phyloP scores from a whole-genome alignment of 1,284 basidiomycete species.

The Athelia psychrophila region DNA sequence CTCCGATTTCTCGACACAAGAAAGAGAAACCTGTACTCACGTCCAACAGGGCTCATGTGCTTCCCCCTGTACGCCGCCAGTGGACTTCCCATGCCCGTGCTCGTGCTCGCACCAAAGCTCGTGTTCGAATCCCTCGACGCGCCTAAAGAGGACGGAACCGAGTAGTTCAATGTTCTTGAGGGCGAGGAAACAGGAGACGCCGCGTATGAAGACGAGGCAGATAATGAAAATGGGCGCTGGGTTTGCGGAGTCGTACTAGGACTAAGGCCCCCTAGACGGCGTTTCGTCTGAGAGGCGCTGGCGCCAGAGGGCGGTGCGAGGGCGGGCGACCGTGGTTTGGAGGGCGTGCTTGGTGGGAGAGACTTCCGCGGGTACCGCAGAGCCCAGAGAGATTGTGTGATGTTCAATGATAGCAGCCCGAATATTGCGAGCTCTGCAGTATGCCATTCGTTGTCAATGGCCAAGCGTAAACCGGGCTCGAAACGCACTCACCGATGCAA shows the following conservation, averaged over 20 bases:
- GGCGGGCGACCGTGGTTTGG: too few species aligned
- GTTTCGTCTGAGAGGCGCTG: constrained; percentile 15
- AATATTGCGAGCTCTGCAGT: constrained; percentile 10
- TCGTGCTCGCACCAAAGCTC: background rate
- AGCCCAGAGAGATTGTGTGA: constrained; percentile 7
- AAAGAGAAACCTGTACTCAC: constrained; percentile 13
- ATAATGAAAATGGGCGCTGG: constrained; percentile 11
- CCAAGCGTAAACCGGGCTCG: background rate
- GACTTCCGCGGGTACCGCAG: background rate
- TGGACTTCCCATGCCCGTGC: constrained; percentile 6
- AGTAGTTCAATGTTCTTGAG: constrained; percentile 16
- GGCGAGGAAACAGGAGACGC: constrained; percentile 18
- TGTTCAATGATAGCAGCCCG: constrained; percentile 9
- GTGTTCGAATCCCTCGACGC: constrained; percentile 8
- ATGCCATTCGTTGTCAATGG: background rate
- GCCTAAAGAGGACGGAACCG: constrained; percentile 14
- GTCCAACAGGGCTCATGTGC: constrained; percentile 16
- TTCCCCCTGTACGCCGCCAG: constrained; percentile 24
- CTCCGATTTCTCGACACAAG: background rate
- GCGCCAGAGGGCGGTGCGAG: too few species aligned
- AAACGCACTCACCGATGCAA: background rate
- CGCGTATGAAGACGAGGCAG: constrained; percentile 14
- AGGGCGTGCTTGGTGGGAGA: background rate
- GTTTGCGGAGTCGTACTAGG: constrained; percentile 12
- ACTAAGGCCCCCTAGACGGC: constrained; percentile 8